These are phyloP conservation scores for Trichoderma gamsii DNA, from an alignment of 495 filamentous ascomycete species.

Conservation along the genomic window DNA sequence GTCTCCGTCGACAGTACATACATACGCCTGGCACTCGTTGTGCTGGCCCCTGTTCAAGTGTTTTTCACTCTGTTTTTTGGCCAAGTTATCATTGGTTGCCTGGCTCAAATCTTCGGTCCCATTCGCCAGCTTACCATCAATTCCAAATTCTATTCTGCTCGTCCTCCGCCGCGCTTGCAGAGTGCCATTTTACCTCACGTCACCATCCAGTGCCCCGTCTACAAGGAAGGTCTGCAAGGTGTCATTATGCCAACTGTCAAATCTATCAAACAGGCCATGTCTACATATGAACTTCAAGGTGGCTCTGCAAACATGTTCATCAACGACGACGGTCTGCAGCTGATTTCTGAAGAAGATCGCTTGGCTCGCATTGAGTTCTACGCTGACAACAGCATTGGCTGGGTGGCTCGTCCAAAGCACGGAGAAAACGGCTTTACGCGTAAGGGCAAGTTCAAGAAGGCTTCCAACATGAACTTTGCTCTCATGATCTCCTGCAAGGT, in stretches of 20 bases:
- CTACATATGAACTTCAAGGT: conserved; percentile 73
- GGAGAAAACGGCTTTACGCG: conserved; percentile 57
- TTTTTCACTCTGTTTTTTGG: conserved; percentile 77
- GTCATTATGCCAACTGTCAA: conserved; percentile 64
- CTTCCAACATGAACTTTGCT: conserved; percentile 80
- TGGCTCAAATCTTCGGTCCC: conserved; percentile 69
- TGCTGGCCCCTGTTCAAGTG: conserved; percentile 61
- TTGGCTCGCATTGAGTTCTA: conserved; percentile 61
- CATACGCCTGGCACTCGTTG: conserved; percentile 54
- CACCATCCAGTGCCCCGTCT: conserved; percentile 67
- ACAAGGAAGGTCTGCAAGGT: conserved; percentile 61
- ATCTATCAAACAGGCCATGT: conserved; percentile 67
- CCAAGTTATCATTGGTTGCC: conserved; percentile 66
- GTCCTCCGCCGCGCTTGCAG: conserved; percentile 52
- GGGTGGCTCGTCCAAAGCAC: conserved; percentile 65
- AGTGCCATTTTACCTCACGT: conserved; percentile 54
- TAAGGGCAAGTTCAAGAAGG: conserved; percentile 67
- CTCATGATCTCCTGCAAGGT: conserved; percentile 70
- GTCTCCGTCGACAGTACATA: conserved; percentile 56
- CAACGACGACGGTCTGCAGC: conserved; percentile 73
- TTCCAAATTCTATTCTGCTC: conserved; percentile 72
- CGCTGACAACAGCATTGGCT: conserved; percentile 70
- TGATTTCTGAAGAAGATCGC: conserved; percentile 60
- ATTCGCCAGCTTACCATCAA: conserved; percentile 65
- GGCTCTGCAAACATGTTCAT: conserved; percentile 76